Conservation (phyloP, 495 filamentous ascomycete genomes). For the Astrothelium subdiscretum region DNA sequence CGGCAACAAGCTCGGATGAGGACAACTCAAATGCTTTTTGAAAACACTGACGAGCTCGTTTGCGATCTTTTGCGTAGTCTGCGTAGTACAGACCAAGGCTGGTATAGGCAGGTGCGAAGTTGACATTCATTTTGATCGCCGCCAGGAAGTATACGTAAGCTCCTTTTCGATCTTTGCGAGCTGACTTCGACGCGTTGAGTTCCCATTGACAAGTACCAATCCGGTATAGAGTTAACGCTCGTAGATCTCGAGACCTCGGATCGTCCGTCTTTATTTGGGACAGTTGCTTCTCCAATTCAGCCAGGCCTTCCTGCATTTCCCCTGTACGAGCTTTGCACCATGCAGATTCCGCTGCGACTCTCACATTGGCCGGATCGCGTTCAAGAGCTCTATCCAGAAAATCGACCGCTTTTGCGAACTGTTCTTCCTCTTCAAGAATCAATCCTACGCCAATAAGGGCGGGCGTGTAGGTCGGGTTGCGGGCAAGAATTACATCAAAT, state of each 20-base stretch:
- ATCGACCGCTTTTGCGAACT: conserved; percentile 64
- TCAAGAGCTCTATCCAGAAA: conserved; percentile 65
- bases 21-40: conserved; percentile 96
- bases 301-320: conserved; percentile 49
- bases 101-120: conserved; percentile 85
- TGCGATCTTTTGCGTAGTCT: conserved; percentile 79
- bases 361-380: conserved; percentile 58
- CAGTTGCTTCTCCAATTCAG: conserved; percentile 60
- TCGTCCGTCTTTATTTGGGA: conserved; percentile 42
- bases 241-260: conserved; percentile 53
- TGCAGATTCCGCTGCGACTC: conserved; percentile 67
- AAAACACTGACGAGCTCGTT: conserved; percentile 77
- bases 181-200: conserved; percentile 52
- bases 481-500: conserved; percentile 66
- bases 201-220: conserved; percentile 87
- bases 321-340: conserved; percentile 86
- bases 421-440: conserved; percentile 83
- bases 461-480: conserved; percentile 58
- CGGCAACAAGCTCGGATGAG: conserved; percentile 71
- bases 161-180: conserved; percentile 63
- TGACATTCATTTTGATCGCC: conserved; percentile 76
- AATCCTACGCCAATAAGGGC: conserved; percentile 84
- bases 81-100: conserved; percentile 90
- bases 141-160: conserved; percentile 76
- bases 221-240: conserved; percentile 74